phyloP scores from a whole-genome alignment of 768 basidiomycete genomes.

The Pulveroboletus sp. region DNA sequence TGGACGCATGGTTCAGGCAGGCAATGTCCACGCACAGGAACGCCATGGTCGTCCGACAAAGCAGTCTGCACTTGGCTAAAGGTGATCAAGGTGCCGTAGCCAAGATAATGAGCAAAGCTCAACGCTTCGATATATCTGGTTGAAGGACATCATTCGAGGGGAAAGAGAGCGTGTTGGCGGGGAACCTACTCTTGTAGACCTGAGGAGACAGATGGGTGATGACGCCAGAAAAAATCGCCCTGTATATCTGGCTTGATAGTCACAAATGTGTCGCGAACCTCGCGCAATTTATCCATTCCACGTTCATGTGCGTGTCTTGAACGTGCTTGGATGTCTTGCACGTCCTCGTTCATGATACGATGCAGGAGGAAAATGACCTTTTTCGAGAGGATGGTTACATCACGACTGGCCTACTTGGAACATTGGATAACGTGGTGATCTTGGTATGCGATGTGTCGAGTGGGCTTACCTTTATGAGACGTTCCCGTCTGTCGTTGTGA shows the following conservation, averaged over 20 bases:
- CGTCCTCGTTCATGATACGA: constrained; percentile 51
- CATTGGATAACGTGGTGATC: neutral
- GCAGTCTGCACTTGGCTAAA: constrained; percentile 62
- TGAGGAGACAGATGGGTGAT: constrained; percentile 67
- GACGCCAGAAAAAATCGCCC: constrained; percentile 73
- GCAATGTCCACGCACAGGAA: constrained; percentile 47
- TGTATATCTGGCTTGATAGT: constrained; percentile 55
- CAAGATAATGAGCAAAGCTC: constrained; percentile 83
- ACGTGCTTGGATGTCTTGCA: constrained; percentile 20
- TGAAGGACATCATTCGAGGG: constrained; percentile 14
- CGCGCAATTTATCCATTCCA: constrained; percentile 56
- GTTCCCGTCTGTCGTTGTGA: constrained; percentile 82
- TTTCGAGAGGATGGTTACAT: constrained; percentile 88
- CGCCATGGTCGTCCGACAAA: constrained; percentile 56
- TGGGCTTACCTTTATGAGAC: constrained; percentile 75
- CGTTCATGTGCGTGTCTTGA: constrained; percentile 44
- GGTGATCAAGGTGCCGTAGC: constrained; percentile 61
- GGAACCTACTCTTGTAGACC: constrained; percentile 69
- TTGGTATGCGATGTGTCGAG: constrained; percentile 6
- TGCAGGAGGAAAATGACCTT: constrained; percentile 92
- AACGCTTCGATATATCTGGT: constrained; percentile 81
- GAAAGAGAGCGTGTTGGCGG: neutral
- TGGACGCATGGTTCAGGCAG: constrained; percentile 1
- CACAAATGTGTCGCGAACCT: constrained; percentile 63
- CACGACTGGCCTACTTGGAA: constrained; percentile 61